These are phyloP conservation scores for Russula olivacea DNA, from an alignment of 768 basidiomycete species.

Conservation along the genomic window DNA sequence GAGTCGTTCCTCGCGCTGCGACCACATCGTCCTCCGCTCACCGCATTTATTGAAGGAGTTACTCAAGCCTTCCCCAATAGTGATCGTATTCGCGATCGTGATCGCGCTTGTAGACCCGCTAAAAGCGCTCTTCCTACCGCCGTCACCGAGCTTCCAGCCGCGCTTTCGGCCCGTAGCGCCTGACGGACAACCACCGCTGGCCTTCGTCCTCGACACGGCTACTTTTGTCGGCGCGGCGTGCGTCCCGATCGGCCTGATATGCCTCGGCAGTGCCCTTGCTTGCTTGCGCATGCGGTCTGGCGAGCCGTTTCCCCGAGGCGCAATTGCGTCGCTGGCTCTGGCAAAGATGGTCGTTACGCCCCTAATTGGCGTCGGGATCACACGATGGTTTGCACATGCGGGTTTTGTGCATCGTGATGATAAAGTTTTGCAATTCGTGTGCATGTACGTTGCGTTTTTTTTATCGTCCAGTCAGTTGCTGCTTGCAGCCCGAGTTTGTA, in stretches of 20 bases:
- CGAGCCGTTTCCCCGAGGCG: slow-evolving; percentile 45
- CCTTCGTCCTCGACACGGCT: slow-evolving; percentile 51
- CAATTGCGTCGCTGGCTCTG: slow-evolving; percentile 48
- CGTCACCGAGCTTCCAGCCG: slow-evolving; percentile 41
- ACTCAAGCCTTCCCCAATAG: slow-evolving; percentile 44
- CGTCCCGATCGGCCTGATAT: slow-evolving; percentile 57
- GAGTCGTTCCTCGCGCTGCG: neutral
- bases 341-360: slow-evolving; percentile 54
- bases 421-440: slow-evolving; percentile 58
- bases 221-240: slow-evolving; percentile 57
- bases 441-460: slow-evolving; percentile 46
- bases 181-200: slow-evolving; percentile 61
- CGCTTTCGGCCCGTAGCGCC: slow-evolving; percentile 38
- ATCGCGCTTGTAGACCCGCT: slow-evolving; percentile 52
- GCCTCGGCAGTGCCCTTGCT: slow-evolving; percentile 58
- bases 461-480: slow-evolving; percentile 35
- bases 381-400: slow-evolving; percentile 39
- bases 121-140: slow-evolving; percentile 54
- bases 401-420: slow-evolving; percentile 48
- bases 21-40: neutral
- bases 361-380: slow-evolving; percentile 52
- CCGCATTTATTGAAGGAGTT: slow-evolving; percentile 25
- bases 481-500: too few species aligned
- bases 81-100: slow-evolving; percentile 49
- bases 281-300: slow-evolving; percentile 45